Percentiles rank a stretch among this genome's conserved stretches.
Conservation (phyloP, 164 flowering plant species). For the Berberis vulgaris region DNA sequence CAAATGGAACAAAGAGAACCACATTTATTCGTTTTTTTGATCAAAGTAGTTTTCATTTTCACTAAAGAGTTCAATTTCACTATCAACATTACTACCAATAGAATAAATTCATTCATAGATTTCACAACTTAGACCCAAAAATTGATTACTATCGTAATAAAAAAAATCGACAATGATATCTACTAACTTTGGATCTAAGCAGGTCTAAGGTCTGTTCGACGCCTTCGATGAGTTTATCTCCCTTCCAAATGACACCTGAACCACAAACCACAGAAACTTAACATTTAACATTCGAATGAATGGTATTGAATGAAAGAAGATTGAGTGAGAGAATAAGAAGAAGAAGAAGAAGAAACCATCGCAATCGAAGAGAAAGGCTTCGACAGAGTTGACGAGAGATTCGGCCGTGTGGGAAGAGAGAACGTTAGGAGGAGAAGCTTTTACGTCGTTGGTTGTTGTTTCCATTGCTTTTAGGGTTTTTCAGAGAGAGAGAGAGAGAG, state of each 20-base stretch:
- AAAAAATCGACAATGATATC: too few species aligned
- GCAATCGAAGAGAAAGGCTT: conserved; percentile 92
- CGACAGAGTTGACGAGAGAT: conserved; percentile 55
- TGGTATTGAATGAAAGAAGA: neutral
- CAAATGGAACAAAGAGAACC: too few species aligned
- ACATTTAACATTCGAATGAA: neutral
- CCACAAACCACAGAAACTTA: neutral
- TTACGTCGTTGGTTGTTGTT: neutral
- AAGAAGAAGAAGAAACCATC: conserved; percentile 41
- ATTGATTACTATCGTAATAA: too few species aligned
- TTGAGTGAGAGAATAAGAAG: neutral
- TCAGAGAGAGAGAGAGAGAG: too few species aligned
- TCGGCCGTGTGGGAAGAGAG: conserved; percentile 33
- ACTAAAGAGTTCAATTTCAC: too few species aligned
- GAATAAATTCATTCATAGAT: too few species aligned
- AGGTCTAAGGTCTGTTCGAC: conserved; percentile 52
- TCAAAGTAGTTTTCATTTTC: too few species aligned
- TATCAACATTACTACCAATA: too few species aligned
- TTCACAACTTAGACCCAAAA: too few species aligned
- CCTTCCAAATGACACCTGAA: conserved; percentile 92
- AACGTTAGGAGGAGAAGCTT: conserved; percentile 8
- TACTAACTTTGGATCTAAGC: conserved; percentile 59
- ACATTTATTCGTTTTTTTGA: too few species aligned
- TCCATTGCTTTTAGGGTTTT: neutral
- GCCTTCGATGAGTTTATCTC: conserved; percentile 80